Base-by-base conservation (phyloP, 805 yeast species). In the Candida schatavii region DNA sequence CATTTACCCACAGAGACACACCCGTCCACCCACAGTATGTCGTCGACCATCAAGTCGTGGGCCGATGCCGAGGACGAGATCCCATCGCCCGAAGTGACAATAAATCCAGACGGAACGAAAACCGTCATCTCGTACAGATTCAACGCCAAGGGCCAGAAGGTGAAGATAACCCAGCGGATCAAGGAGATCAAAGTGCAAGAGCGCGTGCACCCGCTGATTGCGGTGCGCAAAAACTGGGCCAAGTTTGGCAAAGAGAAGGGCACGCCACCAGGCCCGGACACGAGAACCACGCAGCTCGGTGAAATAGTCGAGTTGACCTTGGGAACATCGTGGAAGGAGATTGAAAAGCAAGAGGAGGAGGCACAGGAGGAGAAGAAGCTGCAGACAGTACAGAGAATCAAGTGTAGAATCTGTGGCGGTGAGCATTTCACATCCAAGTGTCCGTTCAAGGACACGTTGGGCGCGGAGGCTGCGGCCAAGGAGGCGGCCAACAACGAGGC, bases 361-460 rank as follows among this genome's bases (percentile, higher is more conserved):
- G 58, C 68, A 64, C 56, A 67, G 68, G 61, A 74, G 61, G 72
- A 69, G 66, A 61, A 69, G 49, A 59, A 59, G 47, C 50, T 59
- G 50, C 60, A 61, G 42, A 59, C 65, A 23, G 54, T 70, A 49
- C 73, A 70, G 54, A 62, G 77, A 47, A 66, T 81, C 50, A 70
- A 67, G 54, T 93, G 99, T 80, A 87, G 97, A 78, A 71, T 77
- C 42, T 93, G 99, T 84, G 86, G 85, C 46, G 97, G 96, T 60
- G 85, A 81, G 52, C 99, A 93, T 75, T 87, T 83, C 78, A 86
- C 97, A 32, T 72, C 88, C 64, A 83, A 85, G 71, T 93, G 99
- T 85, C 99, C 99, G 49, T 88, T 80, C 78, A 90, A 86, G 72
- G 95, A 85, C 56, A 85, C 93, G 29, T 73, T 91, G 62, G 87